These are phyloP conservation scores for Pseudisothecium myosuroides DNA, from an alignment of 225 moss, liverwort and hornwort genomes.

Conservation along the genomic window DNA sequence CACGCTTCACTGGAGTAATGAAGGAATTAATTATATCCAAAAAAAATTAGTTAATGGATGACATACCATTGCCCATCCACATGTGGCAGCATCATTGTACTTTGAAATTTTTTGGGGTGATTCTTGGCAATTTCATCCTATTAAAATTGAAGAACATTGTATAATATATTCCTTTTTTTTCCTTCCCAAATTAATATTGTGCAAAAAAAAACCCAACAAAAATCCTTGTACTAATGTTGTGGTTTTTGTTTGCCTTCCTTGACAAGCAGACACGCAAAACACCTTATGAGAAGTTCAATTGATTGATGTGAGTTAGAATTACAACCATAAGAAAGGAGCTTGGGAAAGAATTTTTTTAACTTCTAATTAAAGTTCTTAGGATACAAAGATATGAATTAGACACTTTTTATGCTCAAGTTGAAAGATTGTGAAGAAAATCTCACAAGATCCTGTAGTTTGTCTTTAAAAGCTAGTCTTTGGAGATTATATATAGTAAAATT, in stretches of 20 bases:
- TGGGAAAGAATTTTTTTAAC: not conserved
- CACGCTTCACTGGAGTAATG: not conserved
- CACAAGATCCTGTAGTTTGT: not conserved
- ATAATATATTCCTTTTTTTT: not conserved
- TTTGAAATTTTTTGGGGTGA: not conserved
- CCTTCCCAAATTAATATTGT: not conserved
- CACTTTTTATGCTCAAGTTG: accelerated
- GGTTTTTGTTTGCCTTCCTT: not conserved
- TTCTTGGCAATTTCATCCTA: not conserved
- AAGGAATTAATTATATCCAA: not conserved
- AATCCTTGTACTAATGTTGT: not conserved
- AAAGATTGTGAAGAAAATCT: not conserved
- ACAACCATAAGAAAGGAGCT: too few species aligned
- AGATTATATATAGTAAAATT: not conserved
- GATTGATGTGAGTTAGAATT: not conserved
- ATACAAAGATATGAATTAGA: not conserved
- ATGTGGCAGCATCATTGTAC: not conserved
- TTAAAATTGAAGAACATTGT: not conserved
- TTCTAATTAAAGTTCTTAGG: not conserved
- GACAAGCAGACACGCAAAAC: not conserved
- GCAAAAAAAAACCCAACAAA: not conserved
- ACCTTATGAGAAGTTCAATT: not conserved
- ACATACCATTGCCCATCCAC: not conserved
- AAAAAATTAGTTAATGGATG: not conserved
- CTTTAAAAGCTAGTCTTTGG: not conserved